These are phyloP conservation scores for Mycena albidolilacea DNA, from an alignment of 768 basidiomycete genomes.

Conservation along the genomic window DNA sequence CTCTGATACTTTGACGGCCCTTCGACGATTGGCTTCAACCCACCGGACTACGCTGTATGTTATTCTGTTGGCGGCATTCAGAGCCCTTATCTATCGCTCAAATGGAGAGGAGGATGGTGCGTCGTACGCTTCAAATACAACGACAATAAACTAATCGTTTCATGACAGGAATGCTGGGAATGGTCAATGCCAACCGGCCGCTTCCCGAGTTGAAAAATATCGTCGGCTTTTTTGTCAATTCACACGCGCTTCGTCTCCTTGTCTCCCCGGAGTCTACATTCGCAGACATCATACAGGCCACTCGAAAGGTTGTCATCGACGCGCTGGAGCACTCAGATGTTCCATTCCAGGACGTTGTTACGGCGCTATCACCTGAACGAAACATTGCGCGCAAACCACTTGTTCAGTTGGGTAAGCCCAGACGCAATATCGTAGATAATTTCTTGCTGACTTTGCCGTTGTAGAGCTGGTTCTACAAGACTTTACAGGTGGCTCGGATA, in stretches of 20 bases:
- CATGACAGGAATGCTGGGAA: slow-evolving; percentile 15
- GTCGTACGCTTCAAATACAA: not conserved
- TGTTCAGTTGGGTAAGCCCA: slow-evolving; percentile 11
- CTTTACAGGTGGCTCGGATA: slow-evolving; percentile 15
- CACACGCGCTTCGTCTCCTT: slow-evolving; percentile 10
- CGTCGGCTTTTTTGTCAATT: slow-evolving; percentile 15
- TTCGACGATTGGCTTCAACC: slow-evolving; percentile 15
- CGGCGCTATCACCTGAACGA: slow-evolving; percentile 15
- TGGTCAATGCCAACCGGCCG: slow-evolving; percentile 15
- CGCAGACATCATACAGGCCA: slow-evolving; percentile 10
- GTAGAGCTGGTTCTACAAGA: slow-evolving; percentile 10
- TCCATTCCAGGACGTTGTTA: slow-evolving; percentile 8
- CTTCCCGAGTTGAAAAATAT: slow-evolving; percentile 15
- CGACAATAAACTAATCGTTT: slow-evolving; percentile 11
- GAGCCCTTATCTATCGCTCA: slow-evolving; percentile 13
- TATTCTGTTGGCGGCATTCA: slow-evolving; percentile 13
- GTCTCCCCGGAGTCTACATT: slow-evolving; percentile 10
- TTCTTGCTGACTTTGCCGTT: slow-evolving; percentile 4
- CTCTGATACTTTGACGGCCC: slow-evolving; percentile 15
- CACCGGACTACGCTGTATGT: slow-evolving; percentile 11
- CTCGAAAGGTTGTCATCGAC: slow-evolving; percentile 15
- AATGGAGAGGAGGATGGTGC: slow-evolving; percentile 15
- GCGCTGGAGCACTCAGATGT: slow-evolving; percentile 13
- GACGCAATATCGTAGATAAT: not conserved
- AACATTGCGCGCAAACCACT: slow-evolving; percentile 11